Conservation (phyloP, 192 early-diverging fungal species). For the Paraglomus brasilianum region DNA sequence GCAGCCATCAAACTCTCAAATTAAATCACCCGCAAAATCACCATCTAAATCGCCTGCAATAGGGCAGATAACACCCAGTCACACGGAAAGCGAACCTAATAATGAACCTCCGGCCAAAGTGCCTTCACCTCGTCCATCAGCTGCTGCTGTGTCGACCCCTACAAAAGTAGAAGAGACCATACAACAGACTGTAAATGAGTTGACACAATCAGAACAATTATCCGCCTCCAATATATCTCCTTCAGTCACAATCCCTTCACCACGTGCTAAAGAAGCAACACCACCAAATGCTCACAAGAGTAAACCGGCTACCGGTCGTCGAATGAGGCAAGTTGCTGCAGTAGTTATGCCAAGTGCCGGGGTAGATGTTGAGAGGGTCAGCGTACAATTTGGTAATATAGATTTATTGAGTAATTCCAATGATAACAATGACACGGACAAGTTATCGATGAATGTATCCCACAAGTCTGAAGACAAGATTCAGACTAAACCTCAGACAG, state of each 20-base stretch:
- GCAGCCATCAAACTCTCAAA: constrained; percentile 33
- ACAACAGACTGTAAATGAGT: constrained; percentile 22
- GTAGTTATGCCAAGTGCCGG: constrained; percentile 81
- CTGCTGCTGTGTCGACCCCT: constrained; percentile 30
- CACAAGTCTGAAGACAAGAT: background rate
- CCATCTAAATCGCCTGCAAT: constrained; percentile 26
- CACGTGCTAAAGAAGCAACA: constrained; percentile 35
- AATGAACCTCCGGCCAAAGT: constrained; percentile 29
- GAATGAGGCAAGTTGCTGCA: constrained; percentile 84
- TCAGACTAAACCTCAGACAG: background rate
- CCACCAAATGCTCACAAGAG: constrained; percentile 46
- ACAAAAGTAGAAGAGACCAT: constrained; percentile 31
- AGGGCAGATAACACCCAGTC: background rate
- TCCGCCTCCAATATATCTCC: constrained; percentile 27
- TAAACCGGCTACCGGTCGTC: constrained; percentile 55
- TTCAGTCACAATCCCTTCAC: constrained; percentile 39
- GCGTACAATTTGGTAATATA: constrained; percentile 81
- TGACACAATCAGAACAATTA: constrained; percentile 9
- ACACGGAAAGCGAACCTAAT: constrained; percentile 30
- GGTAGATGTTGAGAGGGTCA: constrained; percentile 61
- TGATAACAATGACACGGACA: constrained; percentile 41
- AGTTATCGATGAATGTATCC: constrained; percentile 33
- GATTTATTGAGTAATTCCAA: constrained; percentile 55
- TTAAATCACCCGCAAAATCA: constrained; percentile 28
- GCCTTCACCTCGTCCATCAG: constrained; percentile 21